Percentiles rank a stretch among this genome's conserved stretches.
Conservation (phyloP, 345 rosid species). For the Ceriops decandra region DNA sequence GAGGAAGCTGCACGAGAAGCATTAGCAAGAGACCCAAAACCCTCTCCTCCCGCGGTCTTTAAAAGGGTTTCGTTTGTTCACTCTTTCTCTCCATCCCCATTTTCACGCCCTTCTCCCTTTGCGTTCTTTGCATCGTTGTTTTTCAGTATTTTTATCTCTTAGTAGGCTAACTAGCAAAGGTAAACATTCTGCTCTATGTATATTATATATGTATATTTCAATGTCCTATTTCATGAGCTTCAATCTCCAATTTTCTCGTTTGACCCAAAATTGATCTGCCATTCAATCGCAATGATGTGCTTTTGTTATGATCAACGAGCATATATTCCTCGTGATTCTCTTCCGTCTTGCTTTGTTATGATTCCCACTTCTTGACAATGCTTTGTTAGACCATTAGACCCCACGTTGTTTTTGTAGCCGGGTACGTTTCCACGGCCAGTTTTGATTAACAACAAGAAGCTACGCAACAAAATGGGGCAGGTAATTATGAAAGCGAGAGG, state of each 20-base stretch:
- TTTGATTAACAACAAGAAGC: too few relatives aligned
- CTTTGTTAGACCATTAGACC: not conserved
- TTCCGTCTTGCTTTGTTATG: not conserved
- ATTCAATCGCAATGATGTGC: not conserved
- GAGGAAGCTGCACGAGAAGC: not conserved
- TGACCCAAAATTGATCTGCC: not conserved
- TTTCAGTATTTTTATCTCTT: too few relatives aligned
- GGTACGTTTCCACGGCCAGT: too few relatives aligned
- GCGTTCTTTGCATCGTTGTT: not conserved
- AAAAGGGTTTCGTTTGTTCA: not conserved
- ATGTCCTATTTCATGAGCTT: too few relatives aligned
- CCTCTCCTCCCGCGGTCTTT: not conserved
- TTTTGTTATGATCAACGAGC: not conserved
- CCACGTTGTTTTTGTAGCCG: too few relatives aligned
- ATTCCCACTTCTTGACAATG: not conserved
- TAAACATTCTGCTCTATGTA: too few relatives aligned
- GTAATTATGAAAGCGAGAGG: too few relatives aligned
- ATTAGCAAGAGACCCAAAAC: not conserved
- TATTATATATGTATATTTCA: too few relatives aligned
- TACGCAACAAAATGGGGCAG: too few relatives aligned
- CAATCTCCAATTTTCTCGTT: not conserved
- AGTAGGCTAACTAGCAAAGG: too few relatives aligned
- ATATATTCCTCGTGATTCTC: conserved; percentile 1
- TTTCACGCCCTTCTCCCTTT: not conserved
- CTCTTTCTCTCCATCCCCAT: conserved; percentile 2